Evolutionary conservation across 106 monocot species (phyloP), one percentile per base, ranked within the genome.

Genomic region (Hemerocallis citrina): DNA sequence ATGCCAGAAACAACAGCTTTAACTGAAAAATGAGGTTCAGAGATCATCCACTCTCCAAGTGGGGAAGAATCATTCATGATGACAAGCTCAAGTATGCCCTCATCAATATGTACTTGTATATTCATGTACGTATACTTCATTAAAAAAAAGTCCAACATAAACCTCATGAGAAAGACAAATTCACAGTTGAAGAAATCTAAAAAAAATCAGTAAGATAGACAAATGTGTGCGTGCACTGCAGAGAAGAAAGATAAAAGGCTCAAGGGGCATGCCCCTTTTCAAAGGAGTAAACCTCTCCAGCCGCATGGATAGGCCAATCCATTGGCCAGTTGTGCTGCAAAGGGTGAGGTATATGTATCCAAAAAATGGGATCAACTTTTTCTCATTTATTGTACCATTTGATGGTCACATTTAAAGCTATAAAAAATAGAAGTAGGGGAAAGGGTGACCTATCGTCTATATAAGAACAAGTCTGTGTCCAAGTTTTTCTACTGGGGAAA

Each of bases 81-180:
- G 34, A 79, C 61, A 67, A 85, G 75, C 31, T 79, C 75, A 59
- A 91, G 59, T 59, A 84, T 52, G 63, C 68, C 69, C 63, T 71
- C 85, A 38, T 85, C 88, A 50, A 75, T 30, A 72, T 92, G 88
- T 6, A 84, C 72, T 51, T 75, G 72, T 62, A 88, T 85, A 45
- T 79, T 73, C 88, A 98, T 88, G 67, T 75, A 90, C 24, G 64
- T 42, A 56, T 75, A 98, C 96, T 98, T 42, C 54, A 89, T n/a
- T n/a, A n/a, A n/a, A n/a, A 55, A 69, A 63, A 25, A 36, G 25
- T 29, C 31, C 38, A 61, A 68, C 2, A 43, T 19, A 28, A 63
- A 23, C 30, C 32, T 3, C 21, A 61, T 15, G 0, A 44, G 27
- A 19, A 34, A 35, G 34, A 19, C 2, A 45, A 38, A 13, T 29